Percentiles rank a stretch among this genome's conserved stretches.
These are phyloP conservation scores for Boletus reticuloceps DNA, from an alignment of 768 basidiomycete species.

Conservation along the genomic window DNA sequence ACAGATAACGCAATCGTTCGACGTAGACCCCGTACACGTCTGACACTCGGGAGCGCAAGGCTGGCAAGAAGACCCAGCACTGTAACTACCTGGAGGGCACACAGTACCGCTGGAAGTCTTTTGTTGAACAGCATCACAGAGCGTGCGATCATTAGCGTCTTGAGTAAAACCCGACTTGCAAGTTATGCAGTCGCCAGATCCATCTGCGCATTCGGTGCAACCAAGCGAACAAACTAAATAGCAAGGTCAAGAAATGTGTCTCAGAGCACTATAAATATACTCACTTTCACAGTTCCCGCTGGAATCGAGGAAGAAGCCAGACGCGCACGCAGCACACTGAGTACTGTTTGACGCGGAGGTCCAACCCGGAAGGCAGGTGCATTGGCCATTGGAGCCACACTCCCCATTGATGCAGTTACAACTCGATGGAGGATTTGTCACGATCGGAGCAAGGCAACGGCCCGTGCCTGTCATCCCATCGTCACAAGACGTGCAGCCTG, in stretches of 20 bases:
- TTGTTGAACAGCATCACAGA: constrained; percentile 55
- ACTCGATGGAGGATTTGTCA: constrained; percentile 52
- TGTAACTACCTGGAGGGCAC: constrained; percentile 70
- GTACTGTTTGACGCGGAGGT: constrained; percentile 68
- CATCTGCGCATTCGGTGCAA: constrained; percentile 66
- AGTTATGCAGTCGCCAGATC: constrained; percentile 65
- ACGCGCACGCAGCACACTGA: constrained; percentile 68
- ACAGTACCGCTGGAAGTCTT: constrained; percentile 48
- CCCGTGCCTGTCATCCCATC: constrained; percentile 80
- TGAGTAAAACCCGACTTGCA: constrained; percentile 73
- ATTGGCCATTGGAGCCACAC: constrained; percentile 67
- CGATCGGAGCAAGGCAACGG: constrained; percentile 53
- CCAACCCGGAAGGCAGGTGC: constrained; percentile 79
- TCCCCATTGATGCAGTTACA: constrained; percentile 85
- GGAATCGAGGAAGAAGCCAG: constrained; percentile 71
- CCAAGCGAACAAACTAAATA: constrained; percentile 66
- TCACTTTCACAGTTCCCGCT: constrained; percentile 72
- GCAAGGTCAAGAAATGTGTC: background rate
- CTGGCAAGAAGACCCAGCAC: constrained; percentile 51
- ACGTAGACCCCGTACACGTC: constrained; percentile 67
- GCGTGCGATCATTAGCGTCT: constrained; percentile 61
- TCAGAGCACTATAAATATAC: constrained; percentile 7
- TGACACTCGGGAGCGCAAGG: constrained; percentile 64
- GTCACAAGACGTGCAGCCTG: constrained; percentile 68
- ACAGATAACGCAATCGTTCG: constrained; percentile 72